Evolutionary conservation across 306 rosid genomes (phyloP), one percentile per base, ranked within the genome.

Genomic region (Abrus precatorius): DNA sequence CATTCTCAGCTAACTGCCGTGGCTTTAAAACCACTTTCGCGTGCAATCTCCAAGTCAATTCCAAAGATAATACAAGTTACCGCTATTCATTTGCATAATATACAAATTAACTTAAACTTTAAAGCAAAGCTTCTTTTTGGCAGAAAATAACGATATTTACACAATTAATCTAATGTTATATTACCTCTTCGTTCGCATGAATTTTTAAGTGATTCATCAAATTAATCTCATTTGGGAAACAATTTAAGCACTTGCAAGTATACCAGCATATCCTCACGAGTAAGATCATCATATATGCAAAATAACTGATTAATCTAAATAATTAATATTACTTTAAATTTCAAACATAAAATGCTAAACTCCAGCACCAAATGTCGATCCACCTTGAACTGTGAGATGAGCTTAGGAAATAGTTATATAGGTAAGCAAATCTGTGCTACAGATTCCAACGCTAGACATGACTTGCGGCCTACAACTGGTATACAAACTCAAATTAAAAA

Each of bases 401-500:
- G 9, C 62, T 36, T 9, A 29, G 68, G 48, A 38, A 14, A 38
- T 52, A 62, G 50, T 34, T 10, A 28, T 30, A 40, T 33, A 33
- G 36, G 28, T 20, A 64, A 36, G 53, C 65, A 38, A 50, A 67
- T 52, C 64, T 65, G 55, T 14, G 32, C 11, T 14, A 33, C 27
- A n/a, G 14, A 45, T 53, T 36, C n/a, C 11, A 63, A 57, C 41
- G 12, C 6, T 8, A 75, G 33, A 29, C 75, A 49, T 13, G 13
- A 53, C 67, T 61, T 66, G 1, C 9, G 5, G 57, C 34, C 50
- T 10, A 34, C 55, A 64, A 28, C 54, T 55, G 52, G 7, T 3
- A 43, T 33, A 28, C 13, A 52, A 40, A 59, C 30, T 27, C 71
- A 27, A 30, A 52, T 28, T 40, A 77, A 66, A 77, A 66, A 28